phyloP scores from a whole-genome alignment of 352 stramenopile species.

The Chrysophaeum taylorii region DNA sequence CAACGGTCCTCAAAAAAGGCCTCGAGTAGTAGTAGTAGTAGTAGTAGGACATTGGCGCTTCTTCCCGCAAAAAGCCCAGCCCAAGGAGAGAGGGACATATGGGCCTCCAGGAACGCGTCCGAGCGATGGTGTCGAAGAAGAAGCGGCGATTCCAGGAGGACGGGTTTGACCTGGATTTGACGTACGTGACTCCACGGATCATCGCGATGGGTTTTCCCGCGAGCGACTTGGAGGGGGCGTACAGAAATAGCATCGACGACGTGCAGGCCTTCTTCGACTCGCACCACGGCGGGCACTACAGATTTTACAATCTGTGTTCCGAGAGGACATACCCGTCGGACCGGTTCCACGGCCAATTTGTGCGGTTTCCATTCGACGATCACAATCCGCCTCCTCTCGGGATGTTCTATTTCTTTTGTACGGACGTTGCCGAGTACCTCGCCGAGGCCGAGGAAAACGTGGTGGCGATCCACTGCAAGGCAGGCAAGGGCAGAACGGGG shows the following conservation, averaged over 20 bases:
- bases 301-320: constrained; percentile 76
- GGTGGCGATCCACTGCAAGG: constrained; percentile 39
- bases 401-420: constrained; percentile 58
- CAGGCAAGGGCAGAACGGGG: constrained; percentile 36
- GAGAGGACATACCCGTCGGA: constrained; percentile 41
- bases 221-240: constrained; percentile 57
- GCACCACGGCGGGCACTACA: constrained; percentile 59
- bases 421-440: constrained; percentile 43
- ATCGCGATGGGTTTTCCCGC: constrained; percentile 76
- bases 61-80: too few relatives aligned
- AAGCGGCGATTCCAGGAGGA: constrained; percentile 69
- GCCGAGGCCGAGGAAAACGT: constrained; percentile 31
- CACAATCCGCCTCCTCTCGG: constrained; percentile 62
- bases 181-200: constrained; percentile 67
- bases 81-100: too few relatives aligned
- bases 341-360: constrained; percentile 24
- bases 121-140: constrained; percentile 66
- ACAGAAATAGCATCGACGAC: constrained; percentile 64
- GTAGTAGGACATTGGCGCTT: too few relatives aligned
- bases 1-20: too few relatives aligned
- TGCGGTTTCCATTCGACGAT: constrained; percentile 68
- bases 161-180: constrained; percentile 79
- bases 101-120: constrained; percentile 7
- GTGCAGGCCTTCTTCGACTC: constrained; percentile 74
- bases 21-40: too few relatives aligned